These are phyloP conservation scores for Cyclotella atomus DNA, from an alignment of 108 stramenopile species.

Conservation along the genomic window DNA sequence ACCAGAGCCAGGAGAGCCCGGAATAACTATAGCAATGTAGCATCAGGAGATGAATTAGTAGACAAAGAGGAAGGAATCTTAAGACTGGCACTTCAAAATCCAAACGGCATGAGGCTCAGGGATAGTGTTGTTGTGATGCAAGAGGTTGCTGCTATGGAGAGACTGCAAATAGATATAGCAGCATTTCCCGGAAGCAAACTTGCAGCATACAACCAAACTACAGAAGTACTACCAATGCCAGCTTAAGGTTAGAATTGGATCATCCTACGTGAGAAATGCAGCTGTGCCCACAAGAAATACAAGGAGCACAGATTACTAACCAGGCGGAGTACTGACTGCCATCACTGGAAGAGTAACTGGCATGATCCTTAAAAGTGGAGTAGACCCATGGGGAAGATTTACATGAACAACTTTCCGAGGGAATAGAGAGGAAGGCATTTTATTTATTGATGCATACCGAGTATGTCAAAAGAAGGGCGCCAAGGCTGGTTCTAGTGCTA, in stretches of 20 bases:
- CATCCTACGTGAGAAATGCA: not conserved
- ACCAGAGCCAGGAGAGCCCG: no score
- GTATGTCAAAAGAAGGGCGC: constrained; percentile 7
- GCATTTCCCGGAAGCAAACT: constrained; percentile 1
- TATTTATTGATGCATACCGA: not conserved
- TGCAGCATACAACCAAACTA: not conserved
- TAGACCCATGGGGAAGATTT: constrained; percentile 8
- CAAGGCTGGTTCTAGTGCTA: not conserved
- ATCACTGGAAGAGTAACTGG: not conserved
- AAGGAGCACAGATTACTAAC: not conserved
- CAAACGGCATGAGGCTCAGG: constrained; percentile 7
- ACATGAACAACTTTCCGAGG: not conserved
- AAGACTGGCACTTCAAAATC: constrained; percentile 2
- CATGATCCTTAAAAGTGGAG: not conserved
- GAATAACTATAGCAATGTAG: no score
- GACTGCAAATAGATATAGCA: not conserved
- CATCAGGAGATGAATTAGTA: constrained; percentile 5
- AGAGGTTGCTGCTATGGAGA: constrained; percentile 2
- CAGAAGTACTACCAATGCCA: not conserved
- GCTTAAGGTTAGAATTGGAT: not conserved
- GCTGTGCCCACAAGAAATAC: not conserved
- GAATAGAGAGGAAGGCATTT: not conserved
- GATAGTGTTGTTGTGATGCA: not conserved
- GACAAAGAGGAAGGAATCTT: not conserved
- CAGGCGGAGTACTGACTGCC: constrained; percentile 5